Conservation (phyloP, 2,329 filamentous ascomycete genomes). For the Diplodia scrobiculata region DNA sequence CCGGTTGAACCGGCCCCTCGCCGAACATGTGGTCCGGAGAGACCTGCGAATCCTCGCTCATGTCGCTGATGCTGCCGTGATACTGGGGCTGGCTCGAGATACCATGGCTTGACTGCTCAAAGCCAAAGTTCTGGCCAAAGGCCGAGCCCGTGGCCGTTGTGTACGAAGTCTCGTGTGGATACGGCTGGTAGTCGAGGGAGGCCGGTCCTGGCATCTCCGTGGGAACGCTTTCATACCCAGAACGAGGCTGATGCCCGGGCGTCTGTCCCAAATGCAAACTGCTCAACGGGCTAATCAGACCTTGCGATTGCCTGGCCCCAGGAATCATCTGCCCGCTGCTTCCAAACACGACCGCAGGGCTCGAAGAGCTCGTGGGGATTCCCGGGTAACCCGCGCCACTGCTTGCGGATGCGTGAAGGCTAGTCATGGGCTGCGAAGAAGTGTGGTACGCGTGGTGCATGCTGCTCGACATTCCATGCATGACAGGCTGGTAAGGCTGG, state of each 20-base stretch:
- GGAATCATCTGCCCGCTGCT: slow-evolving; percentile 15
- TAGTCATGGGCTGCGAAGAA: slow-evolving; percentile 18
- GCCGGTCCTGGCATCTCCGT: slow-evolving; percentile 14
- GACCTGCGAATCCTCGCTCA: slow-evolving; percentile 25
- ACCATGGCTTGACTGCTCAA: slow-evolving; percentile 19
- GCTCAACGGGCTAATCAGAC: slow-evolving; percentile 23
- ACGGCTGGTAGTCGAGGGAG: slow-evolving; percentile 23
- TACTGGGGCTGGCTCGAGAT: slow-evolving; percentile 14
- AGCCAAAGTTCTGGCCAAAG: slow-evolving; percentile 23
- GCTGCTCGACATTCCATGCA: slow-evolving; percentile 10
- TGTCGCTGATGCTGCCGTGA: slow-evolving; percentile 22
- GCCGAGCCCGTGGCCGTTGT: slow-evolving; percentile 9
- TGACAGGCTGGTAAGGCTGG: slow-evolving; percentile 9
- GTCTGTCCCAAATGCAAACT: slow-evolving; percentile 13
- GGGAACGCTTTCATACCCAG: slow-evolving; percentile 12
- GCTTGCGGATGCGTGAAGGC: slow-evolving; percentile 9
- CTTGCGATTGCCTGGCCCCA: slow-evolving; percentile 9
- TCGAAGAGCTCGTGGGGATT: slow-evolving; percentile 11
- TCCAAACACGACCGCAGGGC: slow-evolving; percentile 7
- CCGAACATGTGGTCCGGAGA: slow-evolving; percentile 12
- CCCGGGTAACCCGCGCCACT: slow-evolving; percentile 3
- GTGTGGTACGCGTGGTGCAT: slow-evolving; percentile 16
- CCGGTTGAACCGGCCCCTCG: background rate
- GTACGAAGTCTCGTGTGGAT: slow-evolving; percentile 16
- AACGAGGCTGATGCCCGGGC: slow-evolving; percentile 18